Evolutionary conservation across 441 rosid genomes (phyloP).

Genomic region (Manihot esculenta): DNA sequence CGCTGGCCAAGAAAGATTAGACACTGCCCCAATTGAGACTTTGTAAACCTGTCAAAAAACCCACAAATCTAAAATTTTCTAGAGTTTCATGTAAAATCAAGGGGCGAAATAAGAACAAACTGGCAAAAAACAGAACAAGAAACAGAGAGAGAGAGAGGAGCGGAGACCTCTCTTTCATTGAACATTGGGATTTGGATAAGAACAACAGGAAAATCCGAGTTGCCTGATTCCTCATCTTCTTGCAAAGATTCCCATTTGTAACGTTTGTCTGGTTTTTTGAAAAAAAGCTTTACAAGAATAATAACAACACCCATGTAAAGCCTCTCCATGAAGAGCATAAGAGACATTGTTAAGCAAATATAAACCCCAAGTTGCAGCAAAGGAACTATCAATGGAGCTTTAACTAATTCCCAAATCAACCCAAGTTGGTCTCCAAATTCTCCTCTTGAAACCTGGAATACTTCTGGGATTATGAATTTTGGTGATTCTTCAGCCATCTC

Average conservation of each 20-base stretch:
- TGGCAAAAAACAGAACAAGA: background rate
- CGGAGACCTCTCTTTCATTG: constrained; percentile 80
- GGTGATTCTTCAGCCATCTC: constrained; percentile 61
- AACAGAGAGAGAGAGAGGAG: no score
- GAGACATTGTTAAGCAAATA: constrained; percentile 66
- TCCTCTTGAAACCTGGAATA: constrained; percentile 60
- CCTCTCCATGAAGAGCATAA: constrained; percentile 86
- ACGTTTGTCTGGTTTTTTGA: constrained; percentile 79
- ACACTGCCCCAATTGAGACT: constrained; percentile 94
- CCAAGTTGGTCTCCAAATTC: constrained; percentile 67
- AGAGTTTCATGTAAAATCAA: background rate
- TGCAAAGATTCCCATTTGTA: constrained; percentile 72
- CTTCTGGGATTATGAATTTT: constrained; percentile 63
- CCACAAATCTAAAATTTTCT: background rate
- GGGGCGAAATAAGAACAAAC: background rate
- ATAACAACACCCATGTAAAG: constrained; percentile 93
- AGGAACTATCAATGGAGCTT: constrained; percentile 88
- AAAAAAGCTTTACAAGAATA: constrained; percentile 80
- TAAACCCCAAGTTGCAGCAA: constrained; percentile 60
- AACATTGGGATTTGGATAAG: constrained; percentile 98
- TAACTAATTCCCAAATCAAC: constrained; percentile 84
- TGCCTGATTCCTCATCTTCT: constrained; percentile 76
- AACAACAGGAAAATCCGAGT: constrained; percentile 71
- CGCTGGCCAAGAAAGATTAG: constrained; percentile 94
- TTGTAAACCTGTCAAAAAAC: constrained; percentile 71